Conservation (phyloP, 1,284 basidiomycete species). For the Boletellus deceptivus region DNA sequence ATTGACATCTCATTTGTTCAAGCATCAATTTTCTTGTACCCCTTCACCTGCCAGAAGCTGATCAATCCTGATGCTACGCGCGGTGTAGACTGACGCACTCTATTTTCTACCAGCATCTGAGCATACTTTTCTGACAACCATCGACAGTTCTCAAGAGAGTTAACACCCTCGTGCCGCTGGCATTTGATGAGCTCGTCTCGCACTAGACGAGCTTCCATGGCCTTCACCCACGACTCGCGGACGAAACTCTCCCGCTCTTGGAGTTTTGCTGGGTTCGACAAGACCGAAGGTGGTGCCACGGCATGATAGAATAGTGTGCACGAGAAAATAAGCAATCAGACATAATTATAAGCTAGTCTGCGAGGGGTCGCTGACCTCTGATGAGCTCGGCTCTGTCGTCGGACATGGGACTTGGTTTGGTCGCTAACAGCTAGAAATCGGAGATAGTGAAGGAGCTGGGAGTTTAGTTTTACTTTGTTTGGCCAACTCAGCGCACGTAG, state of each 20-base stretch:
- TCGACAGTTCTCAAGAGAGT: slow-evolving; percentile 87
- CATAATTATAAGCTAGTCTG: too few species aligned
- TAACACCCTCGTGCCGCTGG: slow-evolving; percentile 88
- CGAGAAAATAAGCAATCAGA: neutral
- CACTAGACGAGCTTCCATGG: slow-evolving; percentile 92
- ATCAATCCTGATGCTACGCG: slow-evolving; percentile 5
- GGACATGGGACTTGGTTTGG: slow-evolving; percentile 23
- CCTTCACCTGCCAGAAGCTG: slow-evolving; percentile 43
- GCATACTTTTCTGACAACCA: slow-evolving; percentile 85
- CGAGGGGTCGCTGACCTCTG: slow-evolving; percentile 23
- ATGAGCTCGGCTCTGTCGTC: slow-evolving; percentile 35
- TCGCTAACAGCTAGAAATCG: neutral
- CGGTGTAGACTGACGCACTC: slow-evolving; percentile 52
- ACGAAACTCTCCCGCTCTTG: slow-evolving; percentile 75
- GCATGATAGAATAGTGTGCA: neutral
- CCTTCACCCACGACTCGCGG: slow-evolving; percentile 91
- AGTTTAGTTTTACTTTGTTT: slow-evolving; percentile 34
- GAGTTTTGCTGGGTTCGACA: slow-evolving; percentile 47
- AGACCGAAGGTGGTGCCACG: neutral
- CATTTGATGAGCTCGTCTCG: slow-evolving; percentile 91
- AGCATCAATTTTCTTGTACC: slow-evolving; percentile 51
- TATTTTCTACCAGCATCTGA: slow-evolving; percentile 80
- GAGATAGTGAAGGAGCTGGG: neutral
- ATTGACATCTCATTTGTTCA: slow-evolving; percentile 10
- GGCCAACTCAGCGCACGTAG: neutral